Base-by-base conservation (phyloP, 1,284 basidiomycete genomes). In the Leccinum griseonigrum region DNA sequence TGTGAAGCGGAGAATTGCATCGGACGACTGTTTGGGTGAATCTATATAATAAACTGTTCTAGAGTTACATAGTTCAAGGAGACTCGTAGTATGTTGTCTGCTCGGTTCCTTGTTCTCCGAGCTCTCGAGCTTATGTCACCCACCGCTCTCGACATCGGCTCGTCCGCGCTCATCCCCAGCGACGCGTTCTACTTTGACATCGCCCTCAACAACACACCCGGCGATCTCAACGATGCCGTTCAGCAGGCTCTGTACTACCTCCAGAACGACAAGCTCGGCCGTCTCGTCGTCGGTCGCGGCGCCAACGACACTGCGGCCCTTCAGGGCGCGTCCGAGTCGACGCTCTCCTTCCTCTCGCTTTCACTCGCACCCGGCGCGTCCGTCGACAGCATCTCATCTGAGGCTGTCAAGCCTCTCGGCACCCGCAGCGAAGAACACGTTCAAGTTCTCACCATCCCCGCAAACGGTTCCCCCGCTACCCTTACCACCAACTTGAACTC, bases 351-450 rank as follows among this genome's bases (percentile, higher is more conserved):
- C 31, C 72, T 88, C 57, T 72, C 73, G 22, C 66, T 88, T 56
- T 75, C 79, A 52, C 77, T 86, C 46, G 64, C 67, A 1, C 61
- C 68, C 1, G 75, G 74, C 53, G 73, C 75, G 6, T 56, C 66
- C 2, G 76, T 71, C 29, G 62, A 67, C 16, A 74, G 76, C 59
- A 85, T 91, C 50, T 77, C 83, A 1, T 71, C 76, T 6, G 88
- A 91, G 70, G 81, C 85, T 8, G 78, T 83, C 38, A 78, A 79
- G 55, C 76, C 81, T 2, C 73, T 90, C 8, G 83, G 78, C 18
- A 75, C 74, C 2, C 80, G 88, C 32, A 82, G 81, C 62, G 93
- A 95, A 75, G 79, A 76, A 18, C 95, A 96, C 69, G 77, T 75
- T 1, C 77, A 95, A n/a, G n/a, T n/a, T n/a, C n/a, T n/a, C 40